Percentiles rank a stretch among this genome's conserved stretches.
Evolutionary conservation across 1,139 yeast species (phyloP).

Genomic region (Meyerozyma elateridarum): DNA sequence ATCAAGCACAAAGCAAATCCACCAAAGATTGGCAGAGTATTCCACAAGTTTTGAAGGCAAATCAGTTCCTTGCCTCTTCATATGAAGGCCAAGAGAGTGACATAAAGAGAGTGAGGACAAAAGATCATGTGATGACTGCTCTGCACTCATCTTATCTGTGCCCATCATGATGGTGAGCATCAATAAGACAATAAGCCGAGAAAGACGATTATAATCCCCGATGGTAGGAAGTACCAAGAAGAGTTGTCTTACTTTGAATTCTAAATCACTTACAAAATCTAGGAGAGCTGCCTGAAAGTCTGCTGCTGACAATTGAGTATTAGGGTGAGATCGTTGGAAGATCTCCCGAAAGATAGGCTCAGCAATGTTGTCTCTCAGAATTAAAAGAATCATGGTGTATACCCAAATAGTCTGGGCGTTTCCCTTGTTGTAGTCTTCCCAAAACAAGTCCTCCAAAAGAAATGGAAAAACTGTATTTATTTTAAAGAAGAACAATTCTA

Average conservation of each 20-base stretch:
- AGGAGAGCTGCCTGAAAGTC: constrained; percentile 14
- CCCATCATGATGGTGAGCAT: constrained; percentile 29
- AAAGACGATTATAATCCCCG: constrained; percentile 35
- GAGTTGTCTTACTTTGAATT: constrained; percentile 35
- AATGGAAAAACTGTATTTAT: constrained; percentile 33
- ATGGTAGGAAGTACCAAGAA: constrained; percentile 28
- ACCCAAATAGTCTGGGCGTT: constrained; percentile 22
- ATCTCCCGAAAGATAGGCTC: constrained; percentile 22
- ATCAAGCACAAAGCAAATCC: constrained; percentile 33
- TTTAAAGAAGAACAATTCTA: constrained; percentile 28
- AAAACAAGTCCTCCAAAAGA: constrained; percentile 24
- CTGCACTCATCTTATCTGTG: constrained; percentile 30
- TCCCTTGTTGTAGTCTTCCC: constrained; percentile 22
- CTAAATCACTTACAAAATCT: constrained; percentile 24
- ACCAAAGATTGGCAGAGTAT: constrained; percentile 31
- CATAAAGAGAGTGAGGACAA: constrained; percentile 28
- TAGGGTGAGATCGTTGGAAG: constrained; percentile 9
- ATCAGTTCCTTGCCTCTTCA: constrained; percentile 15
- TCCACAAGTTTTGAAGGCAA: constrained; percentile 15
- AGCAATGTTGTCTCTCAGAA: constrained; percentile 26
- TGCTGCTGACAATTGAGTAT: constrained; percentile 7
- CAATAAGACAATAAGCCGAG: constrained; percentile 23
- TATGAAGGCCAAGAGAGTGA: constrained; percentile 29
- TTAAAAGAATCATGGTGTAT: constrained; percentile 26
- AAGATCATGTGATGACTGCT: constrained; percentile 33